These are phyloP conservation scores for Fusarium euwallaceae DNA, from an alignment of 2,329 filamentous ascomycete genomes.

Conservation along the genomic window DNA sequence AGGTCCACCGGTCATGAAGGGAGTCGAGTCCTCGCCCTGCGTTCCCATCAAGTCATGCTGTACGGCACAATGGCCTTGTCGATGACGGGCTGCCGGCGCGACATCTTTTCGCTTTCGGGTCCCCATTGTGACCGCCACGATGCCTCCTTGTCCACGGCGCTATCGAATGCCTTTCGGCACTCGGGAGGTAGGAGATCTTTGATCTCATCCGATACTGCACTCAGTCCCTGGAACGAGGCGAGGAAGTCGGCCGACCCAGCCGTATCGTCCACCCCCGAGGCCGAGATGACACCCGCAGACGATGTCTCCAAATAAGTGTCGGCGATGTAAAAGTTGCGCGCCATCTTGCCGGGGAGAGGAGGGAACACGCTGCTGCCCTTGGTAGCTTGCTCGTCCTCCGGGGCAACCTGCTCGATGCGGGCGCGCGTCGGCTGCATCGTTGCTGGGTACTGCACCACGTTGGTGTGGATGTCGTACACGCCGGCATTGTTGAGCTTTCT, in stretches of 20 bases:
- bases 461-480: slow-evolving; percentile 95
- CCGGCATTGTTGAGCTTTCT: slow-evolving; percentile 79
- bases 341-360: slow-evolving; percentile 61
- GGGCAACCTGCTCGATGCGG: slow-evolving; percentile 79
- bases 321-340: slow-evolving; percentile 69
- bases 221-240: slow-evolving; percentile 70
- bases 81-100: slow-evolving; percentile 67
- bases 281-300: slow-evolving; percentile 59
- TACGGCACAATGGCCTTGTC: slow-evolving; percentile 76
- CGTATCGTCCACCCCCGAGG: slow-evolving; percentile 59
- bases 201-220: slow-evolving; percentile 74
- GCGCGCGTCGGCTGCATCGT: slow-evolving; percentile 92
- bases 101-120: slow-evolving; percentile 71
- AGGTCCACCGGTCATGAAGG: neutral
- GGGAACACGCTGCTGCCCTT: slow-evolving; percentile 58
- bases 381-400: slow-evolving; percentile 52
- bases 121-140: slow-evolving; percentile 83
- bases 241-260: slow-evolving; percentile 62
- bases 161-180: slow-evolving; percentile 79
- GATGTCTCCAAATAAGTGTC: slow-evolving; percentile 68
- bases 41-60: slow-evolving; percentile 54
- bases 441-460: slow-evolving; percentile 87
- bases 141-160: slow-evolving; percentile 73
- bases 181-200: slow-evolving; percentile 75
- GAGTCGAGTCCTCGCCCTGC: neutral